phyloP scores from a whole-genome alignment of 2,329 filamentous ascomycete genomes.

The Alternaria viburni region DNA sequence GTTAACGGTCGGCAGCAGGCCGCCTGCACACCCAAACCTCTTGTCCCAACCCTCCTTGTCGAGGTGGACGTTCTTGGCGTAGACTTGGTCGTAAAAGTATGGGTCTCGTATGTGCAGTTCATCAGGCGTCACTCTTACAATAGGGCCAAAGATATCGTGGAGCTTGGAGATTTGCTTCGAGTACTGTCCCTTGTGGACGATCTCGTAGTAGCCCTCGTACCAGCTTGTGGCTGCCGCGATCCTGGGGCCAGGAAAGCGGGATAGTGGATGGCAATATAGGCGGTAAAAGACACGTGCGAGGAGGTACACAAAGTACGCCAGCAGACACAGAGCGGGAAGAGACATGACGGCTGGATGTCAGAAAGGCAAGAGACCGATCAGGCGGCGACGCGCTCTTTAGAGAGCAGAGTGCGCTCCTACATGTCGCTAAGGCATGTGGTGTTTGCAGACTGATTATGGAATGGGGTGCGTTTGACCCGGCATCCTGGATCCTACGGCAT shows the following conservation, averaged over 20 bases:
- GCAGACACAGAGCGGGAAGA: slow-evolving; percentile 17
- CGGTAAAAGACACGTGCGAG: slow-evolving; percentile 43
- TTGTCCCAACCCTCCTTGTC: slow-evolving; percentile 47
- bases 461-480: neutral
- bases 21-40: slow-evolving; percentile 37
- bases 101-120: slow-evolving; percentile 53
- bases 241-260: slow-evolving; percentile 53
- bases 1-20: slow-evolving; percentile 37
- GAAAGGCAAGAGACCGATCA: neutral
- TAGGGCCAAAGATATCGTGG: slow-evolving; percentile 46
- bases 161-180: slow-evolving; percentile 38
- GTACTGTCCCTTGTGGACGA: slow-evolving; percentile 40
- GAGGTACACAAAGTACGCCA: slow-evolving; percentile 21
- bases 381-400: slow-evolving; percentile 1
- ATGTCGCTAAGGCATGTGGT: neutral
- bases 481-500: neutral
- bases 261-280: slow-evolving; percentile 54
- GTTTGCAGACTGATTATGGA: neutral
- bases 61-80: slow-evolving; percentile 38
- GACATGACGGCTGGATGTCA: slow-evolving; percentile 11
- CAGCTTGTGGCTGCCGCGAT: slow-evolving; percentile 39
- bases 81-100: slow-evolving; percentile 47
- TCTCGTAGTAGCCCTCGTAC: slow-evolving; percentile 47
- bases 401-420: neutral
- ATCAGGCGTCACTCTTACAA: slow-evolving; percentile 52